Evolutionary conservation across 2,329 filamentous ascomycete species (phyloP).

Genomic region (Cladosporium colombiae): DNA sequence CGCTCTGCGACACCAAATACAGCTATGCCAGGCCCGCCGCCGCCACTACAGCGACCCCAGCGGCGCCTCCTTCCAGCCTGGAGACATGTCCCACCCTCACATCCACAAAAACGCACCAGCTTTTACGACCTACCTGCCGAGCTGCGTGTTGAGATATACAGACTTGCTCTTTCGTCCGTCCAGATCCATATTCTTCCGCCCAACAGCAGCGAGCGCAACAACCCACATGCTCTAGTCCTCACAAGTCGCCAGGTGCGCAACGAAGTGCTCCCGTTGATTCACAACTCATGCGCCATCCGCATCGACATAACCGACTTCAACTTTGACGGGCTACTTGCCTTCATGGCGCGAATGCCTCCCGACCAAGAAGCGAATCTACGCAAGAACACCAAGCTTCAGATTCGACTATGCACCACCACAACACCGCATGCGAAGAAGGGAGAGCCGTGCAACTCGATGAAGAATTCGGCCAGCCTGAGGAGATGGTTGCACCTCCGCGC

Average conservation of each 20-base stretch:
- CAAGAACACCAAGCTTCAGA: slow-evolving; percentile 33
- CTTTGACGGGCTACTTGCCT: slow-evolving; percentile 34
- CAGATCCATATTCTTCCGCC: slow-evolving; percentile 33
- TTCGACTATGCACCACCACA: slow-evolving; percentile 30
- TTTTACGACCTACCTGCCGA: slow-evolving; percentile 38
- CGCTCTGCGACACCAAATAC: neutral
- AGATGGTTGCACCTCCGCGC: slow-evolving; percentile 35
- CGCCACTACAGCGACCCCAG: slow-evolving; percentile 2
- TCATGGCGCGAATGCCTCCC: slow-evolving; percentile 34
- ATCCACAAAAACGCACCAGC: slow-evolving; percentile 1
- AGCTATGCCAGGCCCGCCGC: neutral
- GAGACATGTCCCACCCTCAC: slow-evolving; percentile 2
- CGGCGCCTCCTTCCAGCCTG: slow-evolving; percentile 14
- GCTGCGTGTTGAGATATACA: slow-evolving; percentile 37
- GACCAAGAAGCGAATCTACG: slow-evolving; percentile 30
- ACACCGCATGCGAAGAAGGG: slow-evolving; percentile 17
- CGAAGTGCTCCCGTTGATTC: slow-evolving; percentile 36
- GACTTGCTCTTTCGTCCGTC: slow-evolving; percentile 32
- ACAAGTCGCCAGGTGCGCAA: slow-evolving; percentile 34
- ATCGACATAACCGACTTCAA: slow-evolving; percentile 37
- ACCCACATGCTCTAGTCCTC: slow-evolving; percentile 31
- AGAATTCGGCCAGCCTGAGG: slow-evolving; percentile 27
- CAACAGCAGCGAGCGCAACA: slow-evolving; percentile 21
- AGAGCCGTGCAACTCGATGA: slow-evolving; percentile 22
- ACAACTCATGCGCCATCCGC: slow-evolving; percentile 33